These are phyloP conservation scores for Fusarium sororula DNA, from an alignment of 2,329 filamentous ascomycete species.

Conservation along the genomic window DNA sequence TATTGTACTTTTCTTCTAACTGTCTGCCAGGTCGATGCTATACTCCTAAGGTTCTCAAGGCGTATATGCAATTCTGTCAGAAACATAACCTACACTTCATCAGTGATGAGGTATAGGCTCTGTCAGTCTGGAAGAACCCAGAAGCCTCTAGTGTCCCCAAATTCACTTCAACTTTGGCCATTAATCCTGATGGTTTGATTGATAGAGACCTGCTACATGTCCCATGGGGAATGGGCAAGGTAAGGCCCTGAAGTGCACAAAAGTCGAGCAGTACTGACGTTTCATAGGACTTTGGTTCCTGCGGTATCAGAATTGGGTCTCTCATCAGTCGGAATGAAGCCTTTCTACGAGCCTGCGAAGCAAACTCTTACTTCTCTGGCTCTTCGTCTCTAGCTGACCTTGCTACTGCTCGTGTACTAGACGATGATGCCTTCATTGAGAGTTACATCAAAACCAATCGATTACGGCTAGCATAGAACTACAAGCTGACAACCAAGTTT, in stretches of 20 bases:
- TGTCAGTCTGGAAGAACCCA: background rate
- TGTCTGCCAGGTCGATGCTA: background rate
- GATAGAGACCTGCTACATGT: background rate
- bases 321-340: background rate
- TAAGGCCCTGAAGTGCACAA: rapidly evolving
- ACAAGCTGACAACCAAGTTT: background rate
- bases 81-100: background rate
- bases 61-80: background rate
- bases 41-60: background rate
- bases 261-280: background rate
- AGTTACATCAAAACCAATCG: rapidly evolving
- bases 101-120: background rate
- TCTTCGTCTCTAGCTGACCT: background rate
- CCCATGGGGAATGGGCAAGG: background rate
- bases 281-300: background rate
- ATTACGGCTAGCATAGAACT: background rate
- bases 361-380: background rate
- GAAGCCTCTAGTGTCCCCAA: rapidly evolving
- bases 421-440: background rate
- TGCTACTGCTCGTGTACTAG: background rate
- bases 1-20: rapidly evolving
- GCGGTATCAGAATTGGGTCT: background rate
- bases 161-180: background rate
- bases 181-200: background rate
- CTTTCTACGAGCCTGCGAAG: background rate